Base-by-base conservation (phyloP, 192 early-diverging fungal species). In the Pilaira anomala region DNA sequence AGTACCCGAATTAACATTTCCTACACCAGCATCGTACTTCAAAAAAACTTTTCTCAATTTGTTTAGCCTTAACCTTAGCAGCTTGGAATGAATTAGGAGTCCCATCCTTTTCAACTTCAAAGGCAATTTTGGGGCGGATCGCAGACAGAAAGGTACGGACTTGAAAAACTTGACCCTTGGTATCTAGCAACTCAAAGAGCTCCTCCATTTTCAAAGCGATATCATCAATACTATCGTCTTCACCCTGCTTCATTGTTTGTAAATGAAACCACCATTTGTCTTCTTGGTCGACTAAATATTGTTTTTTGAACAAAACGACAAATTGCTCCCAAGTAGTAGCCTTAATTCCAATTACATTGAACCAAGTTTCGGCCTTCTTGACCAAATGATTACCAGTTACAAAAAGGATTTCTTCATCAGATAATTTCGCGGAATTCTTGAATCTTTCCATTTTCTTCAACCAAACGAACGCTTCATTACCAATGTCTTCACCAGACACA, bases 151-250 rank as follows among this genome's bases (percentile, higher is more conserved):
- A 45, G 14, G 40, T 60, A 16, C 41, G 24, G 3, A 60, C 25
- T 29, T 60, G 39, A 25, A 60, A 60, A 9, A 42, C 19, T 1
- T 48, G 7, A 8, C 28, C 46, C 1, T 44, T 42, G 0, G 18
- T 14, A 1, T 48, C 26, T 2, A 60, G 12, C 24, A 60, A 26
- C 0, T 16, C n/a, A 16, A 60, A 60, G 5, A 60, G 42, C 1
- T 60, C 57, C 16, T 41, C 21, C 22, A 60, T 39, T n/a, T 46
- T 60, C 12, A 44, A n/a, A n/a, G 40, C 57, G 0, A 60, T 3
- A 25, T 60, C 41, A 26, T 60, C 41, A 7, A 60, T 40, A 2
- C 42, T 6, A 7, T 60, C 41, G 3, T n/a, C 22, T 2, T 42
- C 22, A 0, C 19, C 2, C 26, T 60, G 57, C 12, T 41, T 45